Evolutionary conservation across 352 stramenopile genomes (phyloP).

Genomic region (Pythium angustatum): DNA sequence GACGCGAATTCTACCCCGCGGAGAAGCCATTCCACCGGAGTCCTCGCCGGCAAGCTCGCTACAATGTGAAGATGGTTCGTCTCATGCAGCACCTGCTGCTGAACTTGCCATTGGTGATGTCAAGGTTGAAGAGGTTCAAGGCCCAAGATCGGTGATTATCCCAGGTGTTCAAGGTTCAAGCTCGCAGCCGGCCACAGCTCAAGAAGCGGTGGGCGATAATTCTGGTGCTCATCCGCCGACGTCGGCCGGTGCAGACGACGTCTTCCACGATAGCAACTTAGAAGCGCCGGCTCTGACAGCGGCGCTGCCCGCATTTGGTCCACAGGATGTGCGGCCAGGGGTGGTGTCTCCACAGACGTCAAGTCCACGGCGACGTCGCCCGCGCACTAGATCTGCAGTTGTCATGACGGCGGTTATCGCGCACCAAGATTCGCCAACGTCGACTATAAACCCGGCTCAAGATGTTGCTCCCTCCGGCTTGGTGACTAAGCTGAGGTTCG

Average conservation of each 20-base stretch:
- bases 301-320: too few relatives aligned
- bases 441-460: not conserved
- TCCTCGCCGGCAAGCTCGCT: not conserved
- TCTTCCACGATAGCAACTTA: too few relatives aligned
- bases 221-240: too few relatives aligned
- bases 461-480: not conserved
- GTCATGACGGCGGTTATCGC: not conserved
- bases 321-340: too few relatives aligned
- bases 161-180: not conserved
- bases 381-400: not conserved
- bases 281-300: too few relatives aligned
- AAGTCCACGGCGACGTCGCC: too few relatives aligned
- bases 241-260: too few relatives aligned
- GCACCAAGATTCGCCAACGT: not conserved
- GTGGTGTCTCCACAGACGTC: too few relatives aligned
- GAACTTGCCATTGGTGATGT: slow-evolving; percentile 1
- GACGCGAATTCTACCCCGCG: not conserved
- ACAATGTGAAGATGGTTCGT: not conserved
- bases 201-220: too few relatives aligned
- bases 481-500: not conserved
- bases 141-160: not conserved
- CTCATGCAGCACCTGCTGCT: too few relatives aligned
- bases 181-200: too few relatives aligned
- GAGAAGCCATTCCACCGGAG: not conserved
- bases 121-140: not conserved